These are phyloP conservation scores for Symbiotaphrina buchneri DNA, from an alignment of 495 filamentous ascomycete genomes.

Conservation along the genomic window DNA sequence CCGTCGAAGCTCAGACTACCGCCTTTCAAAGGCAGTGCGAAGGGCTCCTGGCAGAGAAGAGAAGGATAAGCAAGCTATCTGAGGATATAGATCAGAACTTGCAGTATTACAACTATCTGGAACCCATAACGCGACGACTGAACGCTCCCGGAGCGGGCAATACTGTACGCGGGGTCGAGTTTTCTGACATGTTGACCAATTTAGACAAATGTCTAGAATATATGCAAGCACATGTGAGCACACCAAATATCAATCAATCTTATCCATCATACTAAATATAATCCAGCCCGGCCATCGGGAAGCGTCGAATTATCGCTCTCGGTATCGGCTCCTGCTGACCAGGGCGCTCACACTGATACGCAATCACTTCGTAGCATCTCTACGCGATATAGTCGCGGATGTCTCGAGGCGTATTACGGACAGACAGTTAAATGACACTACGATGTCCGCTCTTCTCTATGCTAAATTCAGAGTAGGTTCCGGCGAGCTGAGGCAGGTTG, in stretches of 20 bases:
- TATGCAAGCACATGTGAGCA: slow-evolving; percentile 52
- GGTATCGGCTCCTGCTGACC: slow-evolving; percentile 47
- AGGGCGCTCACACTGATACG: slow-evolving; percentile 61
- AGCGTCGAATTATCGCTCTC: slow-evolving; percentile 54
- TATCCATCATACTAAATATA: slow-evolving; percentile 3
- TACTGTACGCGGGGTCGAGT: slow-evolving; percentile 58
- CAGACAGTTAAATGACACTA: slow-evolving; percentile 50
- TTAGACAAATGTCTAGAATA: slow-evolving; percentile 79
- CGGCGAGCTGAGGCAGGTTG: slow-evolving; percentile 39
- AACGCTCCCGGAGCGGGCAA: slow-evolving; percentile 81
- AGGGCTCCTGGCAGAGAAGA: slow-evolving; percentile 57
- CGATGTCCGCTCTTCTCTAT: slow-evolving; percentile 52
- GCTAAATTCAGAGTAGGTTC: slow-evolving; percentile 56
- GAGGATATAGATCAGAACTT: slow-evolving; percentile 67
- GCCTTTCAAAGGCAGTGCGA: slow-evolving; percentile 84
- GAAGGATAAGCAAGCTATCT: slow-evolving; percentile 47
- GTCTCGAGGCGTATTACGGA: slow-evolving; percentile 48
- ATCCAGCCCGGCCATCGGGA: slow-evolving; percentile 60
- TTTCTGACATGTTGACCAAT: slow-evolving; percentile 63
- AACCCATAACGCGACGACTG: slow-evolving; percentile 68
- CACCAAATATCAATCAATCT: neutral
- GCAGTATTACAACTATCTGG: slow-evolving; percentile 78
- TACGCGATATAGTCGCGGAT: slow-evolving; percentile 46
- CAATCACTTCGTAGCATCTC: slow-evolving; percentile 55
- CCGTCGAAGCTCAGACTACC: slow-evolving; percentile 75